Evolutionary conservation across 108 stramenopile species (phyloP).

Genomic region (Pseudonitzschia multiseries): DNA sequence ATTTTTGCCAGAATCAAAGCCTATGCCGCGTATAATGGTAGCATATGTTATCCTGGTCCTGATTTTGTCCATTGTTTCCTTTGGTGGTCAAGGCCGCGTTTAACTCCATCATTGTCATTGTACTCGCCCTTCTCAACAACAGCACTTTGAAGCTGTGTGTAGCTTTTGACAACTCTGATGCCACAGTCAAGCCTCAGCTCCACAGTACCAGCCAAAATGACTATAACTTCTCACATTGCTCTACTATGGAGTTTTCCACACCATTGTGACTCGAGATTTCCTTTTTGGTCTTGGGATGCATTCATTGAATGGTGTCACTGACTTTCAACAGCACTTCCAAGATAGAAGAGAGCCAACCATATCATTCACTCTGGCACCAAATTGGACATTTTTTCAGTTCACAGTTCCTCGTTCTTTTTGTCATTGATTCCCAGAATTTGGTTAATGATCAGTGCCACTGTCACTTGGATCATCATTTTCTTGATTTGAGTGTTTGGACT

Average conservation of each 20-base stretch:
- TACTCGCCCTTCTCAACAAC: conserved; percentile 87
- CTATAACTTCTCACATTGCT: conserved; percentile 52
- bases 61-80: conserved; percentile 60
- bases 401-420: conserved; percentile 51
- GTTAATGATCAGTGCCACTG: conserved; percentile 46
- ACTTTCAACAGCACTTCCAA: conserved; percentile 30
- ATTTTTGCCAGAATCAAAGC: conserved; percentile 73
- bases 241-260: conserved; percentile 55
- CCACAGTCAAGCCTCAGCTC: conserved; percentile 47
- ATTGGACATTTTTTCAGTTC: conserved; percentile 59
- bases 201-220: conserved; percentile 46
- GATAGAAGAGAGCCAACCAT: conserved; percentile 26
- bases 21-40: conserved; percentile 81
- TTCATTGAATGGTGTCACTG: conserved; percentile 11
- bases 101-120: conserved; percentile 72
- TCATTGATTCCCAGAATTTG: conserved; percentile 37
- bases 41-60: conserved; percentile 61
- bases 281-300: conserved; percentile 48
- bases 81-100: conserved; percentile 65
- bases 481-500: conserved; percentile 37
- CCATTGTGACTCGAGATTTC: conserved; percentile 51
- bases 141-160: conserved; percentile 85
- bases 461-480: conserved; percentile 40
- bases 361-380: conserved; percentile 62
- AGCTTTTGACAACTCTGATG: conserved; percentile 81